phyloP scores from a whole-genome alignment of 345 rosid species.

The Sisymbrium altissimum region DNA sequence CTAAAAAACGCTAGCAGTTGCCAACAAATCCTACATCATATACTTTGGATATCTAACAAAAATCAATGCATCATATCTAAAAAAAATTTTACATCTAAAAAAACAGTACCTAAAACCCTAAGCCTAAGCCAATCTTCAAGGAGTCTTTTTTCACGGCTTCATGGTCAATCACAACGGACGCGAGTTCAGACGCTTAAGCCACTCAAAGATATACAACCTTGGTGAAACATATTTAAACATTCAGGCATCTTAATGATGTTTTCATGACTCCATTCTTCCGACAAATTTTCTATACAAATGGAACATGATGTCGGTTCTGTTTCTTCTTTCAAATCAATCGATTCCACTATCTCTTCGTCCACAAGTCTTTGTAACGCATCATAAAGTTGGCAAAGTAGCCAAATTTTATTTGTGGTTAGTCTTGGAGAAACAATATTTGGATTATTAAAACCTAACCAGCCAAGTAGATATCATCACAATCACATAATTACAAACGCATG shows the following conservation, averaged over 20 bases:
- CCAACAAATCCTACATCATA: no score
- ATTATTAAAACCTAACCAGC: no score
- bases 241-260: neutral
- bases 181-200: neutral
- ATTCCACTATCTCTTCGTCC: neutral
- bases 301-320: neutral
- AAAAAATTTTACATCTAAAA: no score
- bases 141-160: neutral
- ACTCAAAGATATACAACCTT: slow-evolving; percentile 8
- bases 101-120: neutral
- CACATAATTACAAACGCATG: no score
- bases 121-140: neutral
- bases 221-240: slow-evolving; percentile 17
- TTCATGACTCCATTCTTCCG: neutral
- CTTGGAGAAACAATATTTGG: no score
- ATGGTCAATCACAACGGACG: neutral
- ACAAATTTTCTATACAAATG: neutral
- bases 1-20: no score
- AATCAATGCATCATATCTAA: no score
- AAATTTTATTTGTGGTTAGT: no score
- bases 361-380: neutral
- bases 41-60: no score
- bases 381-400: no score
- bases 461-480: no score
- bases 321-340: neutral